phyloP scores from a whole-genome alignment of 257 asterid genomes.

The Solanum clarkiae region DNA sequence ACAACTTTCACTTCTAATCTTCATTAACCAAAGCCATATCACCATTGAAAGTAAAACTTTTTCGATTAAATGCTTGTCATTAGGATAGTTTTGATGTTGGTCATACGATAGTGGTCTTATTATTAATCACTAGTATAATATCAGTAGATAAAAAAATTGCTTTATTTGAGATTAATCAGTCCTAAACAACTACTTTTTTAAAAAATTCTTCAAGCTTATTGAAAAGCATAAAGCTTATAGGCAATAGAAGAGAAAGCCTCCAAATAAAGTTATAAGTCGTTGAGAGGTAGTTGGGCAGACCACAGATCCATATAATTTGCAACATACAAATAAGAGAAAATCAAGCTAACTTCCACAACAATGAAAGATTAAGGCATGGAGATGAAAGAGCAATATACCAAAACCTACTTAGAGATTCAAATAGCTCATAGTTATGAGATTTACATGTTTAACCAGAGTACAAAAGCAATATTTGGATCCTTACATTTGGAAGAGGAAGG shows the following conservation, averaged over 20 bases:
- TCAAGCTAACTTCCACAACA: background rate
- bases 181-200: no score
- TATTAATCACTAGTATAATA: no score
- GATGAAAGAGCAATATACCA: background rate
- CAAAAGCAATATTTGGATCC: constrained; percentile 7
- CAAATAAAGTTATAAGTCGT: constrained; percentile 62
- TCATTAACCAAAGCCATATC: no score
- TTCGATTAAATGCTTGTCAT: no score
- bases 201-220: no score
- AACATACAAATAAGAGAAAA: background rate
- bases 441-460: background rate
- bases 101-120: no score
- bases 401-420: background rate
- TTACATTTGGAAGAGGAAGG: background rate
- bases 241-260: constrained; percentile 86
- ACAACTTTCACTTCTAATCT: no score
- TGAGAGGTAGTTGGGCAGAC: constrained; percentile 58
- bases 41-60: no score
- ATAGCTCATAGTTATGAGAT: background rate
- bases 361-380: background rate
- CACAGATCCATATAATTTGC: constrained; percentile 86
- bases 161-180: no score
- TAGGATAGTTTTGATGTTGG: no score
- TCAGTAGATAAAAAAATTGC: no score
- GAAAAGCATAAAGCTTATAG: constrained; percentile 31